Evolutionary conservation across 2,329 filamentous ascomycete species (phyloP).

Genomic region (Nigrospora sphaerica): DNA sequence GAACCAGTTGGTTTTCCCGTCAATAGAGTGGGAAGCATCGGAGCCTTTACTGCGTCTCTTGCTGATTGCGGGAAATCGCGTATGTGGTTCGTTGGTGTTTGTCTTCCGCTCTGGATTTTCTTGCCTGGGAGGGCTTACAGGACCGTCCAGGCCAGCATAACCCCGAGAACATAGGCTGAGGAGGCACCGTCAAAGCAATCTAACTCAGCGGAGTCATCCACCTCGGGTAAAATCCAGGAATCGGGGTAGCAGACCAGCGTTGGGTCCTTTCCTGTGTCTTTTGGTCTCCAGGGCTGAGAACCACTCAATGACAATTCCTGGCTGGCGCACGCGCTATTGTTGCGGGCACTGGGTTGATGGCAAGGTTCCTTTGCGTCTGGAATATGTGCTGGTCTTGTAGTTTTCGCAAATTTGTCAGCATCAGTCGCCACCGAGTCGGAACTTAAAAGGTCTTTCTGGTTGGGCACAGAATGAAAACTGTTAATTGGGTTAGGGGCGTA

Average conservation of each 20-base stretch:
- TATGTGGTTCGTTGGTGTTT: background rate
- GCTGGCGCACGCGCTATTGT: too few relatives aligned
- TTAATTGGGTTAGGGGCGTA: too few relatives aligned
- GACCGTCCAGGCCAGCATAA: background rate
- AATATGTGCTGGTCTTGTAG: too few relatives aligned
- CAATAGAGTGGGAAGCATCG: slow-evolving; percentile 11
- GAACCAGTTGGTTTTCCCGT: slow-evolving; percentile 17
- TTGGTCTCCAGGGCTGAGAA: background rate
- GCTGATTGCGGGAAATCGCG: background rate
- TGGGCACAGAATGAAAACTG: too few relatives aligned
- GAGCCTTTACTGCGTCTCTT: background rate
- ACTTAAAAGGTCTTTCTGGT: too few relatives aligned
- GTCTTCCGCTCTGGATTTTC: background rate
- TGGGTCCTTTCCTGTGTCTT: background rate
- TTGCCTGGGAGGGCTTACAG: background rate
- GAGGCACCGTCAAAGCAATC: background rate
- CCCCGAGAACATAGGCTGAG: background rate
- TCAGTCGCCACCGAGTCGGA: too few relatives aligned
- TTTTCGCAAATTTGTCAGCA: too few relatives aligned
- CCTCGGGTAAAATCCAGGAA: background rate
- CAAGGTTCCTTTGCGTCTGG: too few relatives aligned
- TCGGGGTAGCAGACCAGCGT: background rate
- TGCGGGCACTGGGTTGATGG: too few relatives aligned
- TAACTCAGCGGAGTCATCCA: background rate
- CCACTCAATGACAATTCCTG: background rate